These are phyloP conservation scores for Chaetothyriales sp. DNA, from an alignment of 2,329 filamentous ascomycete species.

Conservation along the genomic window DNA sequence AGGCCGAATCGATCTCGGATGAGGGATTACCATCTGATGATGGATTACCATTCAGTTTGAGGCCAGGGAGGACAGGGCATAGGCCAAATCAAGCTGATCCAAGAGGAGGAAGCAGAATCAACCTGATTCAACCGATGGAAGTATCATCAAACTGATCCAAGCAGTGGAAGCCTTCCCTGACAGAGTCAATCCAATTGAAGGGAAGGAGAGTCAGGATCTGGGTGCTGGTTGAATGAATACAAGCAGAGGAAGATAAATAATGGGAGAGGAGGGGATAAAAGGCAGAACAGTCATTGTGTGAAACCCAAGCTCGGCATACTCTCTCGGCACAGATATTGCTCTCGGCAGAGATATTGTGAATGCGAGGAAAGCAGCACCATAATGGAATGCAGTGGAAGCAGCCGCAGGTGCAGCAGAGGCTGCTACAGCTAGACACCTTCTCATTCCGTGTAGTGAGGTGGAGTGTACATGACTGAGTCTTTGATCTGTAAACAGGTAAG, in stretches of 20 bases:
- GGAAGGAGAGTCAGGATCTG: background rate
- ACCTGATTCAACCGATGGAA: no score
- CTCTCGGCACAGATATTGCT: no score
- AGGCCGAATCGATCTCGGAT: background rate
- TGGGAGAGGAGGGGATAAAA: background rate
- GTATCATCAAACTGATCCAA: background rate
- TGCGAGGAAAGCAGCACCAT: background rate
- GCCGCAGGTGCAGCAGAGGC: no score
- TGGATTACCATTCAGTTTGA: background rate
- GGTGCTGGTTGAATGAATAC: background rate
- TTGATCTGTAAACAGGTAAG: background rate
- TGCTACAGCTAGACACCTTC: no score
- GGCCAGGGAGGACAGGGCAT: background rate
- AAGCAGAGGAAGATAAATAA: no score
- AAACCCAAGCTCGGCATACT: background rate
- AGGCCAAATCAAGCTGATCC: background rate
- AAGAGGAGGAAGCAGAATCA: no score
- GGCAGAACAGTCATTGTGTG: background rate
- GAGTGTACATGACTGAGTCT: background rate
- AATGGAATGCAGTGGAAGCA: background rate
- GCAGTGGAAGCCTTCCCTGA: background rate
- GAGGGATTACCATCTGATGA: background rate
- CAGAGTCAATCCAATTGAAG: background rate
- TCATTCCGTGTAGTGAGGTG: background rate
- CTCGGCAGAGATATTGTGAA: background rate